Conservation (phyloP, 2,329 filamentous ascomycete species). For the Cladophialophora carrionii region DNA sequence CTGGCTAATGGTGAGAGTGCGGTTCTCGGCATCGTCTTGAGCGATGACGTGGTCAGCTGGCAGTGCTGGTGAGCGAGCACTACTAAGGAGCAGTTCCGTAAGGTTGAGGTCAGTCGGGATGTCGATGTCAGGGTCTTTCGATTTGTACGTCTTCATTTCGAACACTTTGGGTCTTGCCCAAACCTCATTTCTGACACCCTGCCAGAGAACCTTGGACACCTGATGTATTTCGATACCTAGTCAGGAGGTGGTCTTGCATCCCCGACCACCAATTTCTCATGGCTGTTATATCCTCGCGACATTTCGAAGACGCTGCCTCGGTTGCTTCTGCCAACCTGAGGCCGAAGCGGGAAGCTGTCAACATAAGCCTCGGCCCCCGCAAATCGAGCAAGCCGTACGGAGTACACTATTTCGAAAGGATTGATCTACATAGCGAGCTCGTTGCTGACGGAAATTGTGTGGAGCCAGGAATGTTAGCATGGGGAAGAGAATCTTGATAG, state of each 20-base stretch:
- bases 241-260: not conserved
- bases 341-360: not conserved
- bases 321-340: not conserved
- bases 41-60: conserved; percentile 42
- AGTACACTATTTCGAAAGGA: no score
- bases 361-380: not conserved
- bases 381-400: not conserved
- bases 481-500: not conserved
- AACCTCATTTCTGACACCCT: not conserved
- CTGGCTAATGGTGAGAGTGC: conserved; percentile 52
- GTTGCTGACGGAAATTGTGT: not conserved
- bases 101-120: conserved; percentile 50
- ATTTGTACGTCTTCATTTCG: conserved; percentile 20
- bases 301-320: not conserved
- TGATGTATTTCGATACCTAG: not conserved
- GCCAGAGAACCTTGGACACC: not conserved
- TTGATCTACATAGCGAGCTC: not conserved
- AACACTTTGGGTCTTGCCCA: not conserved
- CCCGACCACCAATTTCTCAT: not conserved
- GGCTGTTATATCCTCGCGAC: not conserved
- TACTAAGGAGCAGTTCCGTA: conserved; percentile 50
- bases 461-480: not conserved
- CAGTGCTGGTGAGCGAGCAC: conserved; percentile 47
- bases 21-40: conserved; percentile 48
- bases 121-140: conserved; percentile 11